Conservation (phyloP, 306 rosid species). For the Vachellia pachyceras region DNA sequence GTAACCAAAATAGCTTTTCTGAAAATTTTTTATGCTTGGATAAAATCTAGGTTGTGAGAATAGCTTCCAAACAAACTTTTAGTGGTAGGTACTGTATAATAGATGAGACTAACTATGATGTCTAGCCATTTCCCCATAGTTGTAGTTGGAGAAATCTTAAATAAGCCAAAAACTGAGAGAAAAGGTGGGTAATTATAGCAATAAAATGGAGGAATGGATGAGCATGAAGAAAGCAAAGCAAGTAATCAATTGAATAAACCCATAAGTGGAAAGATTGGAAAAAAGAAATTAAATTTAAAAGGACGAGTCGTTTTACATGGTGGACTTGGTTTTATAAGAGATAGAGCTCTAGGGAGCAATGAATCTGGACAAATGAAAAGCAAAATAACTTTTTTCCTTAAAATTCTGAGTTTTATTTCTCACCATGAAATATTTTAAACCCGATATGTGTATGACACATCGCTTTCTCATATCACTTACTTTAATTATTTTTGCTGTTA, state of each 20-base stretch:
- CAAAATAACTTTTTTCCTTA: slow-evolving; percentile 37
- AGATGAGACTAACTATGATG: not conserved
- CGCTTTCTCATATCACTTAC: slow-evolving; percentile 46
- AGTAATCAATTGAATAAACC: slow-evolving; percentile 38
- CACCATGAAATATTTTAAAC: slow-evolving; percentile 26
- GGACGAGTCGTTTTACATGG: slow-evolving; percentile 54
- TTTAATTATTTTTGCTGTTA: slow-evolving; percentile 32
- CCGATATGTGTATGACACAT: slow-evolving; percentile 32
- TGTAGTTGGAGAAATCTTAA: not conserved
- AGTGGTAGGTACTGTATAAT: not conserved
- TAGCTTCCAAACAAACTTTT: too few species aligned
- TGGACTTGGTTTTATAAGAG: slow-evolving; percentile 49
- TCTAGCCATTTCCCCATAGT: not conserved
- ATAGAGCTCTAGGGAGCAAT: slow-evolving; percentile 46
- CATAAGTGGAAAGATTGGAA: slow-evolving; percentile 19
- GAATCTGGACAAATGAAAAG: slow-evolving; percentile 57
- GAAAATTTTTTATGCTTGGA: too few species aligned
- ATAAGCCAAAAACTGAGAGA: not conserved
- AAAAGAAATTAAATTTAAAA: slow-evolving; percentile 30
- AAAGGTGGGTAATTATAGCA: slow-evolving; percentile 35
- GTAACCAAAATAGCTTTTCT: too few species aligned
- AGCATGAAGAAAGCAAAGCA: slow-evolving; percentile 38
- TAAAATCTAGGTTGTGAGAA: too few species aligned
- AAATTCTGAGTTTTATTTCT: slow-evolving; percentile 27
- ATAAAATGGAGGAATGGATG: slow-evolving; percentile 30